phyloP scores from a whole-genome alignment of 2,329 filamentous ascomycete genomes.

The Calonectria naviculata region DNA sequence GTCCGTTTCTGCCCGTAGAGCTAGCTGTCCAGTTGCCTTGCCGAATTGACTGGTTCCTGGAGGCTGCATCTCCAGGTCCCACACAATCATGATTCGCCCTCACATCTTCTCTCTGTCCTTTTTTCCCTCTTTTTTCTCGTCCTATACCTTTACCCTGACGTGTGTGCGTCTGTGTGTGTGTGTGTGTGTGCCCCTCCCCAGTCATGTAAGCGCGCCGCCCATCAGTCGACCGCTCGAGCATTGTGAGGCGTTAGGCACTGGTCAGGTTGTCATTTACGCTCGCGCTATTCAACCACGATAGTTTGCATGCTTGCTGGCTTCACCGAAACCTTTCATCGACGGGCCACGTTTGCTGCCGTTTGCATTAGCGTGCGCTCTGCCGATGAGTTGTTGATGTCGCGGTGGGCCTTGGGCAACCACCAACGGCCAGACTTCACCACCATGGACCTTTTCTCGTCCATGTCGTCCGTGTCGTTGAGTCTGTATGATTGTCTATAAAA shows the following conservation, averaged over 20 bases:
- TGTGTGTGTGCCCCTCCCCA: background rate
- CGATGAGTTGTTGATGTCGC: slow-evolving; percentile 7
- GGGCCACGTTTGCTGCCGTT: slow-evolving; percentile 6
- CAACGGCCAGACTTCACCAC: slow-evolving; percentile 4
- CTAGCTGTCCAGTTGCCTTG: background rate
- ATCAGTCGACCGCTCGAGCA: background rate
- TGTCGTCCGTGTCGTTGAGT: background rate
- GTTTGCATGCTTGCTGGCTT: background rate
- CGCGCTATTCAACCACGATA: background rate
- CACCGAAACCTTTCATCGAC: slow-evolving; percentile 4
- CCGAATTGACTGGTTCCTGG: background rate
- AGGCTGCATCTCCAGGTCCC: background rate
- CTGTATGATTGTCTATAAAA: background rate
- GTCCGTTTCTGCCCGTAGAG: no score
- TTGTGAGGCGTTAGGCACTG: slow-evolving; percentile 7
- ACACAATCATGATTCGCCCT: background rate
- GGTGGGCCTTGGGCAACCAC: slow-evolving; percentile 14
- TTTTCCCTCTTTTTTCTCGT: background rate
- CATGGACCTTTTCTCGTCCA: background rate
- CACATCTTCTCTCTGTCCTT: no score
- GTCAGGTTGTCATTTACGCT: background rate
- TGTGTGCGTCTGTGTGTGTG: background rate
- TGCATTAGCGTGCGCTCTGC: slow-evolving; percentile 13
- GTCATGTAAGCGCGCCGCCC: background rate
- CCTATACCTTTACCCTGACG: background rate